Base-by-base conservation (phyloP, 306 rosid species). In the Cicer judaicum region DNA sequence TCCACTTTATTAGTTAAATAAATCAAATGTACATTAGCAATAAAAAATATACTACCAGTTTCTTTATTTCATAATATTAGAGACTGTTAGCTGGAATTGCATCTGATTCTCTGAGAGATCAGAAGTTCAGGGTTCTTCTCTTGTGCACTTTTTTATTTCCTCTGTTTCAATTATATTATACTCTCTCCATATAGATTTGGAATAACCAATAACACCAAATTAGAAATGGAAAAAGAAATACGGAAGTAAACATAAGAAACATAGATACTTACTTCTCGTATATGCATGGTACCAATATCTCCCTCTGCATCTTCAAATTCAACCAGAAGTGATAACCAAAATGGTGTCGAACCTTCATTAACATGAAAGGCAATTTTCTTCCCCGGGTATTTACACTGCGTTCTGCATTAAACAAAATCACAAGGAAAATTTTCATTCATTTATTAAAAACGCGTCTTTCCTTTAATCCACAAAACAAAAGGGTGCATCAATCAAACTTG, bases 241-340 rank as follows among this genome's bases (percentile, higher is more conserved):
- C 5, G 15, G 21, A 53, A 70, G 40, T 57, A 63, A 53, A 60
- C 43, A 43, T 38, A 0, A 38, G 48, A 0, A 80, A 68, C 34
- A 44, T 16, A 61, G 52, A 12, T 21, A 52, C 84, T 1, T 84
- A 90, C 98, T 24, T 85, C 82, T 90, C 74, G 81, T 40, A 94
- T 85, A 43, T 91, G 96, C 97, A 94, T 90, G 38, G 93, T 81
- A 63, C 89, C 95, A 3, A 94, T 70, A 75, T 91, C 98, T 69
- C 98, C 98, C 72, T 94, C 98, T 53, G 90, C 98, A 13, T 90
- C 97, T 85, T 90, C 97, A 74, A 85, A 94, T 78, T 88, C 95
- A 2, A 88, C 96, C 39, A 90, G 74, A 77, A 94, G 88, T 11
- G 98, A 94, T 3, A 94, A 88, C 89, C 89, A 94, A 67, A 75